A percentile compares a stretch with the other conserved stretches of the same genome.
phyloP scores from a whole-genome alignment of 805 yeast genomes.

The Metschnikowia lunata region DNA sequence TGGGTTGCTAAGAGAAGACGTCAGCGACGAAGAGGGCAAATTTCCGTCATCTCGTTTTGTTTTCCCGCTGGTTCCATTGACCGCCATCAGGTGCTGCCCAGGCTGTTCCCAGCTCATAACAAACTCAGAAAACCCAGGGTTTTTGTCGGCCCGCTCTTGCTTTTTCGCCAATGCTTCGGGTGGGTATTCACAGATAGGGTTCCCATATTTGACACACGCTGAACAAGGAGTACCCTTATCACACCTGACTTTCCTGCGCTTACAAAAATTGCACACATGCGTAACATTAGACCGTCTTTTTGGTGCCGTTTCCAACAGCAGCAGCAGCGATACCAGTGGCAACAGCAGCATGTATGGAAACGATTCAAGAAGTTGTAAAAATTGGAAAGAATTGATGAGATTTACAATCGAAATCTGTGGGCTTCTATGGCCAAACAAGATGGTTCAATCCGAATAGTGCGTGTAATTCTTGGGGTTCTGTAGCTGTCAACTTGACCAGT shows the following conservation, averaged over 20 bases:
- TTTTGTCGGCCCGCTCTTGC: slow-evolving; percentile 2
- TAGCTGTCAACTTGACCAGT: too few species aligned
- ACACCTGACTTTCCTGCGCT: slow-evolving; percentile 20
- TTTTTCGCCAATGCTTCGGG: slow-evolving; percentile 2
- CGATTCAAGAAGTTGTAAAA: not conserved
- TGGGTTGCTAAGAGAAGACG: slow-evolving; percentile 2
- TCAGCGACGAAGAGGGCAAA: not conserved
- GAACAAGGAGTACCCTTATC: slow-evolving; percentile 24
- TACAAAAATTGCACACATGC: slow-evolving; percentile 22
- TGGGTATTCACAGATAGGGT: slow-evolving; percentile 28
- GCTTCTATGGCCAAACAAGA: too few species aligned
- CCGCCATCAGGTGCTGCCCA: not conserved
- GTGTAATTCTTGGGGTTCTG: too few species aligned
- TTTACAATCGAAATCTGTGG: too few species aligned
- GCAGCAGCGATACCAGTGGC: not conserved
- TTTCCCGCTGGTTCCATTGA: not conserved
- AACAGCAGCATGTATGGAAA: not conserved
- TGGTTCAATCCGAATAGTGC: too few species aligned
- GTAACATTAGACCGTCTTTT: slow-evolving; percentile 9
- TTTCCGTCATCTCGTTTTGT: not conserved
- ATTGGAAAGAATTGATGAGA: too few species aligned
- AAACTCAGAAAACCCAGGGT: slow-evolving; percentile 7
- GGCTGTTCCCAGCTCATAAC: slow-evolving; percentile 3
- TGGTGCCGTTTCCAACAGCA: not conserved
- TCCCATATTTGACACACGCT: slow-evolving; percentile 29